phyloP scores from a whole-genome alignment of 192 early-diverging fungal genomes.

The Endogone sp. region DNA sequence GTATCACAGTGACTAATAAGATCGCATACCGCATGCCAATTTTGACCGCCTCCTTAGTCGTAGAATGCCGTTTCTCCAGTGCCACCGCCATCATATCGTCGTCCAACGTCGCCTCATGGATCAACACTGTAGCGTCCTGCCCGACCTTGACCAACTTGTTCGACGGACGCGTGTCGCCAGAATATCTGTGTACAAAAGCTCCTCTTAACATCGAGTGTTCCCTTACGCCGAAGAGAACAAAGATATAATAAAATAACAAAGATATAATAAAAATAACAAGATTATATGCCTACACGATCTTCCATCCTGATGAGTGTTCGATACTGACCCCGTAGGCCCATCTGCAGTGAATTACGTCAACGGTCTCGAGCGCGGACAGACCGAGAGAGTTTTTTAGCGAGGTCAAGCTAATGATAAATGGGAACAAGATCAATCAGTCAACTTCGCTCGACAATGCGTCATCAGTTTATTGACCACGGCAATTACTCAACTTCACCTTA shows the following conservation, averaged over 20 bases:
- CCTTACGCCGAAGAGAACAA: background rate
- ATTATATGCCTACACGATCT: constrained; percentile 54
- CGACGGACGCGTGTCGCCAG: constrained; percentile 92
- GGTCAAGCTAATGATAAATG: background rate
- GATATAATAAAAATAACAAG: constrained; percentile 3
- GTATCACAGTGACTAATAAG: background rate
- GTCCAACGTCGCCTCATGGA: constrained; percentile 93
- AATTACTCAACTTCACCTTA: background rate
- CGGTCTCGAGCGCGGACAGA: constrained; percentile 52
- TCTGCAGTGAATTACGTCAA: constrained; percentile 80
- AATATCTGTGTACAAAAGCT: constrained; percentile 51
- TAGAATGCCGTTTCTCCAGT: constrained; percentile 77
- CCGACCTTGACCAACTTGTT: constrained; percentile 67
- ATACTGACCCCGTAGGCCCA: constrained; percentile 77
- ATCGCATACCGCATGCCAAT: constrained; percentile 66
- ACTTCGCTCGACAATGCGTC: too few relatives aligned
- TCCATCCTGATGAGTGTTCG: constrained; percentile 68
- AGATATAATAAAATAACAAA: too few relatives aligned
- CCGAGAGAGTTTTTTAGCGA: constrained; percentile 37
- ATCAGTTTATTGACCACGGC: too few relatives aligned
- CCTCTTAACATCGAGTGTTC: too few relatives aligned
- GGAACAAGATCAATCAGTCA: too few relatives aligned
- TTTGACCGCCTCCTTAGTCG: constrained; percentile 79
- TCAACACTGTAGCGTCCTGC: constrained; percentile 64
- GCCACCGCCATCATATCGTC: constrained; percentile 71